Base-by-base conservation (phyloP, 2,329 filamentous ascomycete genomes). In the Elsinoe arachidis region DNA sequence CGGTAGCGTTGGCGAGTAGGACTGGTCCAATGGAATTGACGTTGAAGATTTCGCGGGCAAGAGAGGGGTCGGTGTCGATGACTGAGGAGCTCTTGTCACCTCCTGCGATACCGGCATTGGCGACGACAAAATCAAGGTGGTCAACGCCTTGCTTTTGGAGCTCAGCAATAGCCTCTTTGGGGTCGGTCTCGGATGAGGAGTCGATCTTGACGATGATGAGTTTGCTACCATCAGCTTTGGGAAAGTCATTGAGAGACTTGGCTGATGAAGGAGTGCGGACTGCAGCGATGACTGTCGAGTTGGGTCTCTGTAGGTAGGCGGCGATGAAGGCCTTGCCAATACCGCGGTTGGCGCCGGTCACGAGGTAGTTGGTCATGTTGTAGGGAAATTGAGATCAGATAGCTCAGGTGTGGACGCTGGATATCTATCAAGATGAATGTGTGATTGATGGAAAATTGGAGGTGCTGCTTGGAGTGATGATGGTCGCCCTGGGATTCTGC, bases 241-340 rank as follows among this genome's bases (percentile, higher is more conserved):
- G 69, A 0, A 80, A 66, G 1, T 65, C 37, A 14, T 43, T 34
- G 21, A 55, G 62, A n/a, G 14, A 21, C 10, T n/a, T 21, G 0
- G 83, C 82, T 0, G 79, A 80, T 0, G 81, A 84, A 0, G 87
- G 65, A 59, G 73, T 61, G 12, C 76, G 73, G 51, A 72, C 70
- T 1, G 65, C 68, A 38, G 74, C 74, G 43, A 63, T 57, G 46
- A 63, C 58, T 3, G 52, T 58, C 3, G 49, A 59, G 41, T 57
- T 47, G 41, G 56, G 56, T 12, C 56, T 56, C 10, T 23, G 38
- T 12, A 61, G 56, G 37, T 59, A 51, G 11, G 56, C 21, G 43
- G 41, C 37, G 26, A 38, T 43, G 6, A 60, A 44, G 12, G 35
- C 56, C 11, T 49, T 44, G 14, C 59, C 59, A 12, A 58, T 37